Conservation (phyloP, 768 basidiomycete genomes). For the Serendipita sp. region DNA sequence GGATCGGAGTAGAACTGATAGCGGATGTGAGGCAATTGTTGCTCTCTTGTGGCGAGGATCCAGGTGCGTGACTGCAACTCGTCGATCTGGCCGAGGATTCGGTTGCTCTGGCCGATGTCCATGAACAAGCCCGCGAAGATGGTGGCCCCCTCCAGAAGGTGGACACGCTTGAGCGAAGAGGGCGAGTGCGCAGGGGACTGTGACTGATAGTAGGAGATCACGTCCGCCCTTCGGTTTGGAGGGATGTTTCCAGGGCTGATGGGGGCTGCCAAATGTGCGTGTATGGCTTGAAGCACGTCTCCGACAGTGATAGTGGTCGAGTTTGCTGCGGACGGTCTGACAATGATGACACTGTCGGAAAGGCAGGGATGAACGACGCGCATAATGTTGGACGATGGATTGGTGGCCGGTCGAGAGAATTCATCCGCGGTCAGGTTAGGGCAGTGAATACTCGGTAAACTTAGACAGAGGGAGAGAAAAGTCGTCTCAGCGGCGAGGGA, state of each 20-base stretch:
- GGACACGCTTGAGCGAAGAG: background rate
- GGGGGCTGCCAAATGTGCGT: background rate
- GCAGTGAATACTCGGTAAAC: background rate
- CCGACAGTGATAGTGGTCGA: background rate
- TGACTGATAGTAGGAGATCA: background rate
- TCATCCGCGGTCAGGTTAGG: background rate
- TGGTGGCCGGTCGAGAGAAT: background rate
- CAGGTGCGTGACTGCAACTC: background rate
- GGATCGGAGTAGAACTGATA: no score
- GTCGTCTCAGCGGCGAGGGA: background rate
- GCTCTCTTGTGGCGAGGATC: background rate
- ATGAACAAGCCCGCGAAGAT: background rate
- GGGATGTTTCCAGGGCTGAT: background rate
- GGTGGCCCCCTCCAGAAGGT: background rate
- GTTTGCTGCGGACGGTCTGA: background rate
- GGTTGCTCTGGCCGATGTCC: background rate
- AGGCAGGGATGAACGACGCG: slow-evolving; percentile 1
- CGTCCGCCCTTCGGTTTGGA: background rate
- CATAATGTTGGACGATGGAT: background rate
- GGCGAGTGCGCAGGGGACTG: background rate
- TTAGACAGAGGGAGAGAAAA: background rate
- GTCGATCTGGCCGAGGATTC: background rate
- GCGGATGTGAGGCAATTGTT: no score
- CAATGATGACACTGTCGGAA: background rate
- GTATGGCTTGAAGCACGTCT: background rate